A percentile compares a stretch with the other conserved stretches of the same genome.
Evolutionary conservation across 331 rosid genomes (phyloP).

Genomic region (Stylosanthes scabra): DNA sequence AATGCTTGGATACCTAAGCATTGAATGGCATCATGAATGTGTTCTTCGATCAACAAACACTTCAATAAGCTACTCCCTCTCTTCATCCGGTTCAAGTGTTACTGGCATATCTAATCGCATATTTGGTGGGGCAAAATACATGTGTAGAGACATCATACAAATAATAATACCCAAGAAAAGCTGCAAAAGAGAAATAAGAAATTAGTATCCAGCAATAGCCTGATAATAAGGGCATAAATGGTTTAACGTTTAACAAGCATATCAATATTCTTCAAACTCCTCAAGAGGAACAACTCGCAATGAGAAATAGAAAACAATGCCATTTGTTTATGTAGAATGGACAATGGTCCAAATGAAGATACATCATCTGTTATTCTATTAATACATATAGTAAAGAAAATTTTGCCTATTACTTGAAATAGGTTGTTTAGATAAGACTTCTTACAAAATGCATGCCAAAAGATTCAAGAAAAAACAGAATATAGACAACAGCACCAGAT

Average conservation of each 20-base stretch:
- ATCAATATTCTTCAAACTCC: constrained; percentile 27
- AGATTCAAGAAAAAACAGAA: constrained; percentile 20
- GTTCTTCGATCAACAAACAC: too few species aligned
- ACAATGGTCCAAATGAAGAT: constrained; percentile 11
- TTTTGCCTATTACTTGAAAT: constrained; percentile 15
- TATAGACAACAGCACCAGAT: constrained; percentile 26
- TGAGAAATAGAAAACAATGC: constrained; percentile 1
- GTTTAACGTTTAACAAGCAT: constrained; percentile 23
- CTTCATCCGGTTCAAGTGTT: too few species aligned
- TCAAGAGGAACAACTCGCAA: constrained; percentile 6
- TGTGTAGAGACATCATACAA: too few species aligned
- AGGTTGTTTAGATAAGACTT: neutral
- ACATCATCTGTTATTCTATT: neutral
- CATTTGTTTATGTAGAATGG: constrained; percentile 25
- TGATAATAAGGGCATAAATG: constrained; percentile 18
- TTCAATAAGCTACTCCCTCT: too few species aligned
- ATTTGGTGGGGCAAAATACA: too few species aligned
- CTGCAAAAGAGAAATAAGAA: constrained; percentile 54
- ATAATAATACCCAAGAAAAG: constrained; percentile 89
- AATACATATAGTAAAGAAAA: neutral
- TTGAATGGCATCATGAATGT: too few species aligned
- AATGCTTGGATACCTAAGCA: too few species aligned
- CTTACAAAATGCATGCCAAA: constrained; percentile 9
- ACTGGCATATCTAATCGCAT: too few species aligned
- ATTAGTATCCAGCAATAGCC: constrained; percentile 22